These are phyloP conservation scores for Penicillium paradoxum DNA, from an alignment of 495 filamentous ascomycete species.

Conservation along the genomic window DNA sequence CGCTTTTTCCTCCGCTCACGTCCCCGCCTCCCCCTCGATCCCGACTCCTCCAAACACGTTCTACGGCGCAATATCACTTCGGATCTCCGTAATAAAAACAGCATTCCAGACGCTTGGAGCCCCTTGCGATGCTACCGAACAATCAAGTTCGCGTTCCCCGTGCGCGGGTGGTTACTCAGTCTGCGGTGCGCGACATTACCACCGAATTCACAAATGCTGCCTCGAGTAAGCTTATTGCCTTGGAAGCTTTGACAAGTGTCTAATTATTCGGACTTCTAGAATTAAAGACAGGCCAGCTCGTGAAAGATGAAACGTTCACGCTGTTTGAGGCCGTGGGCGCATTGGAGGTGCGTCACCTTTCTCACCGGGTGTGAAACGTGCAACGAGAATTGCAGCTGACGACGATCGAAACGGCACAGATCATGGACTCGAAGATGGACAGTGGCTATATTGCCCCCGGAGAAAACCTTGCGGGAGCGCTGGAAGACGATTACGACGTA, in stretches of 20 bases:
- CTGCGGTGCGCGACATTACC: conserved; percentile 68
- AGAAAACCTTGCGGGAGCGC: conserved; percentile 52
- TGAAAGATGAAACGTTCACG: conserved; percentile 92
- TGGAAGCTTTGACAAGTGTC: background rate
- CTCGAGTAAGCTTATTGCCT: conserved; percentile 49
- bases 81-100: conserved; percentile 2
- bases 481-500: conserved; percentile 84
- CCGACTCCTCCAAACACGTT: conserved; percentile 5
- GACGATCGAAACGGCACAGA: conserved; percentile 46
- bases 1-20: conserved; percentile 21
- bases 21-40: conserved; percentile 20
- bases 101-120: conserved; percentile 27
- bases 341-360: conserved; percentile 65
- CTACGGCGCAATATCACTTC: background rate
- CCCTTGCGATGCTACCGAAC: conserved; percentile 36
- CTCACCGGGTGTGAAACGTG: conserved; percentile 4
- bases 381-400: conserved; percentile 12
- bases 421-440: conserved; percentile 99
- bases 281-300: conserved; percentile 70
- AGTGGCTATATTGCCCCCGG: conserved; percentile 74
- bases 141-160: conserved; percentile 32
- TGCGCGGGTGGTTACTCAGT: conserved; percentile 37
- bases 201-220: conserved; percentile 66
- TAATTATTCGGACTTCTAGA: conserved; percentile 42
- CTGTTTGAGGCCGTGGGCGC: conserved; percentile 92